Evolutionary conservation across 2,329 filamentous ascomycete genomes (phyloP), one percentile per base, ranked within the genome.

Genomic region (Botrytis squamosa): DNA sequence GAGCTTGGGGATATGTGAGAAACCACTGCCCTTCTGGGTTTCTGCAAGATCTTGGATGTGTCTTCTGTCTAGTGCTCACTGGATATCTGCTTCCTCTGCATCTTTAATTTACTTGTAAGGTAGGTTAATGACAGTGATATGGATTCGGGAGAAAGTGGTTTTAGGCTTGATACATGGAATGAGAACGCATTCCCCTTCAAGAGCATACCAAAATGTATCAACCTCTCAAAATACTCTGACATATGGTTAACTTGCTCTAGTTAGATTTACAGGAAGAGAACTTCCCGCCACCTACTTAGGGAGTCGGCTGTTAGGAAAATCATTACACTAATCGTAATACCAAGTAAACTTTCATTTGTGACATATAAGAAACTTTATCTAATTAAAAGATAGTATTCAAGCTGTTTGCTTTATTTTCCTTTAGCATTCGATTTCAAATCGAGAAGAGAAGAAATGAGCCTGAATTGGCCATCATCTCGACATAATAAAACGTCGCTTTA

Each of bases 211-310:
- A 3, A 14, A 1, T 7, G 4, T 55, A 1, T 16, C 25, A n/a
- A n/a, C 0, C n/a, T n/a, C 49, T n/a, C 25, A 25, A 2, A 52
- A 14, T n/a, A 0, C 46, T 55, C 5, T 6, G 5, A 55, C 12
- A n/a, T 7, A 2, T 55, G 12, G 16, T n/a, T n/a, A 0, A 12
- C 14, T 55, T 7, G 12, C 25, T n/a, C 49, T 7, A 0, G 12
- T 7, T 7, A 5, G 5, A 16, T n/a, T 55, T 25, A 14, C 5
- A 12, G 10, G 2, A 55, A n/a, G 1, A n/a, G 49, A 55, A n/a
- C 2, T 16, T 16, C 49, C n/a, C 49, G 5, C 1, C 25, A 3
- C n/a, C 25, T 55, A 2, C 16, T 1, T 3, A n/a, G 5, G n/a
- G 22, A 2, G 12, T 12, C 49, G 2, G 5, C 12, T 55, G 5